phyloP scores from a whole-genome alignment of 225 moss, liverwort and hornwort genomes.

The Marchantia paleacea region DNA sequence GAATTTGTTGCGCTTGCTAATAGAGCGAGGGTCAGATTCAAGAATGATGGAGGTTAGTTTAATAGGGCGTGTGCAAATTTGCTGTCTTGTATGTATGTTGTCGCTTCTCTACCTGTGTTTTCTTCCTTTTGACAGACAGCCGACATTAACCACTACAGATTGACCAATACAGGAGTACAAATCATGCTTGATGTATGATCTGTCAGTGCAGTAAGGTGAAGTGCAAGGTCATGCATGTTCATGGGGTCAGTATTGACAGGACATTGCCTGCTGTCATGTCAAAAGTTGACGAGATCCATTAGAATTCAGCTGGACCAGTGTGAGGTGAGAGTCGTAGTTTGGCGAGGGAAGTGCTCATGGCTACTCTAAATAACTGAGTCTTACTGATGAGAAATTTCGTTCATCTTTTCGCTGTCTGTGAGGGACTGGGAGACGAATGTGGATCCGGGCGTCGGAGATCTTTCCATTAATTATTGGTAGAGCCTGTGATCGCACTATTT shows the following conservation, averaged over 20 bases:
- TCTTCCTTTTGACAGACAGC: neutral
- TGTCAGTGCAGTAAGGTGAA: neutral
- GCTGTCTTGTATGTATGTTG: neutral
- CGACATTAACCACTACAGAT: neutral
- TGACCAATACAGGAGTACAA: neutral
- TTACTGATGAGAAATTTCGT: neutral
- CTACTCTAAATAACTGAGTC: neutral
- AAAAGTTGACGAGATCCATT: neutral
- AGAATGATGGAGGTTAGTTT: no score
- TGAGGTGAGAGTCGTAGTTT: neutral
- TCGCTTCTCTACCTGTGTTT: neutral
- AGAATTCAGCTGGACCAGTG: neutral
- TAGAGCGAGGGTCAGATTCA: no score
- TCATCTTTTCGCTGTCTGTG: neutral
- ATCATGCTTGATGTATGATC: neutral
- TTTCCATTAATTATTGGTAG: neutral
- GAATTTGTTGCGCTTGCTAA: no score
- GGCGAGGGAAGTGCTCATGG: no score
- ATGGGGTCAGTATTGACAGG: neutral
- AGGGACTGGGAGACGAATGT: neutral
- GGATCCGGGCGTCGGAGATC: neutral
- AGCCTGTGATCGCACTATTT: neutral
- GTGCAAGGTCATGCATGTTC: neutral
- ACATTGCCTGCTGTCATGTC: neutral
- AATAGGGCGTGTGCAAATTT: no score